Base-by-base conservation (phyloP, 306 rosid species). In the Cucurbita maxima region DNA sequence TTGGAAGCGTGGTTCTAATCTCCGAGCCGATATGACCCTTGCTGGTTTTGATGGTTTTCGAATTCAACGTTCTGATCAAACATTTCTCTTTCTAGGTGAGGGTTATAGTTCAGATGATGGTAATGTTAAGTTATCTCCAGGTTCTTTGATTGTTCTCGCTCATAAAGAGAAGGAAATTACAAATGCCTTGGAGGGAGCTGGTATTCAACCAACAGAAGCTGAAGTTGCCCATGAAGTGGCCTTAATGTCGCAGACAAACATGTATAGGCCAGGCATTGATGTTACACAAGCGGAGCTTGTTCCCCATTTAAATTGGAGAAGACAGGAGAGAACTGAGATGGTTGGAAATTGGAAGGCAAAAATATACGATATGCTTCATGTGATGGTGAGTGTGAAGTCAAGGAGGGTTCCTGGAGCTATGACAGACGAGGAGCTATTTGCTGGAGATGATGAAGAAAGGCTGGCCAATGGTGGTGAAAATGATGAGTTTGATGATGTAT, bases 21-120 rank as follows among this genome's bases (percentile, higher is more conserved):
- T 95, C 41, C 97, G 99, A 47, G 99, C 99, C 45, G 99, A 95
- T 76, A 95, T 89, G 99, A 95, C 96, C 71, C 96, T 95, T 78
- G 97, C 99, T 80, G 99, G 99, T 80, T 95, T 95, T 77, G 99
- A 95, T 78, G 99, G 99, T 63, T 82, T 95, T 52, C 96, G 92
- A 73, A 89, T 95, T 83, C 99, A 95, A 61, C 84, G 99, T 37
- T 91, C 99, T 4, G 97, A 95, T 82, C 97, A 95, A 53, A 85
- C 99, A n/a, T 91, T 89, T 82, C 81, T 95, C 87, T 95, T 95
- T 85, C 96, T 95, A 47, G 99, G 99, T 66, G 99, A 91, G 76
- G 99, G 99, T 71, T 87, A 89, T 82, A 52, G 85, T 75, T 84
- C 97, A 30, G 97, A 91, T 81, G 96, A 91, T 74, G 83, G 90